Evolutionary conservation across 257 asterid genomes (phyloP), one percentile per base, ranked within the genome.

Genomic region (Gentiana dahurica): DNA sequence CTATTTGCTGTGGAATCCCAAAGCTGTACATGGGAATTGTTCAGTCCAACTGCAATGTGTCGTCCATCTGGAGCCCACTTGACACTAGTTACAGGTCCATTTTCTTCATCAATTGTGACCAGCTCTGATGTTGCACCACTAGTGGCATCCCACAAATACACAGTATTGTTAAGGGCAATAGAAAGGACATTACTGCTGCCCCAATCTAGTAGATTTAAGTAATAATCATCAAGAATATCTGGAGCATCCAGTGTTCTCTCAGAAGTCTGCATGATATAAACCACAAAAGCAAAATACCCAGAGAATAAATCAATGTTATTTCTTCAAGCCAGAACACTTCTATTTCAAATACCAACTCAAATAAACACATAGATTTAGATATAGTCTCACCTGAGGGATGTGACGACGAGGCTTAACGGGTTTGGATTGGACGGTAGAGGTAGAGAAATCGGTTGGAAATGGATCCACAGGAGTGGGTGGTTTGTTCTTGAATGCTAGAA

Each of bases 1-100:
- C 71, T 72, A 67, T 84, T 82, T 41, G 96, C 61, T 2, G 96
- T 64, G 5, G 95, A 66, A 74, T 91, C 98, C 98, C 96, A 91
- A 58, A 91, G 81, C 83, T 87, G 98, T 45, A 88, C 89, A 9
- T 84, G 92, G 1, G 94, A 87, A 69, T 78, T 87, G 71, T 87
- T 87, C 55, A 84, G 62, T 39, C 96, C 98, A 67, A 91, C 79
- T 49, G 96, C 94, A 36, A 82, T 62, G 55, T 91, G 92, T 55
- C 62, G 75, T 12, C 96, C 98, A 39, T 91, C 96, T 32, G 98
- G 98, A 63, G 95, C 98, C 95, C 96, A 91, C 70, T 76, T 87
- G 51, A 91, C 81, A 55, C 98, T 91, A 2, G 96, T 83, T 45
- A 87, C 83, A 0, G 96, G 96, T 32, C 98, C 98, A 66, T 59